Evolutionary conservation across 306 rosid genomes (phyloP).

Genomic region (Hippophae rhamnoides): DNA sequence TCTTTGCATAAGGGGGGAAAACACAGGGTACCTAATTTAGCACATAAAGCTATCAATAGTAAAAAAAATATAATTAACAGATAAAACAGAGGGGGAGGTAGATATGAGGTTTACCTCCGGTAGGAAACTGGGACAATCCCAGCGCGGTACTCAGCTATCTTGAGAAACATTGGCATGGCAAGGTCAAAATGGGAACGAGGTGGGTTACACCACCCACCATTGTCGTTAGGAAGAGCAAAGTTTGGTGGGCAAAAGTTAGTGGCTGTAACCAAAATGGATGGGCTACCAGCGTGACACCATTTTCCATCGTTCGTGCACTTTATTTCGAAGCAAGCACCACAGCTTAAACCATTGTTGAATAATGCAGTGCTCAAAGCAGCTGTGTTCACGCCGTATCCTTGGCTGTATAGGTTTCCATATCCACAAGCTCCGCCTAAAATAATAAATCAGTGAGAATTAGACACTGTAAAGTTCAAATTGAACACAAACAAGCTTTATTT

Average conservation of each 20-base stretch:
- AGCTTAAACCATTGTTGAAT: conserved; percentile 78
- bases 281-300: conserved; percentile 94
- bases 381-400: conserved; percentile 88
- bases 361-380: conserved; percentile 91
- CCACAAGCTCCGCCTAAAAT: conserved; percentile 87
- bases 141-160: conserved; percentile 92
- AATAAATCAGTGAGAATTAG: not conserved
- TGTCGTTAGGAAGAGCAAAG: conserved; percentile 80
- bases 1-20: no score
- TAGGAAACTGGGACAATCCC: conserved; percentile 91
- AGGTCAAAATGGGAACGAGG: conserved; percentile 94
- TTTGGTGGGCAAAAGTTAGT: conserved; percentile 97
- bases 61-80: not conserved
- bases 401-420: conserved; percentile 92
- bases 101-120: conserved; percentile 49
- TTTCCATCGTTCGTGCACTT: conserved; percentile 65
- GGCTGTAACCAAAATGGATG: conserved; percentile 75
- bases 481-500: no score
- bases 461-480: not conserved
- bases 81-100: not conserved
- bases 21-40: no score
- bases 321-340: conserved; percentile 85
- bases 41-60: no score
- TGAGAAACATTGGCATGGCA: conserved; percentile 99
- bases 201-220: conserved; percentile 99